These are phyloP conservation scores for Gastrolobium bilobum DNA, from an alignment of 306 rosid species.

Conservation along the genomic window DNA sequence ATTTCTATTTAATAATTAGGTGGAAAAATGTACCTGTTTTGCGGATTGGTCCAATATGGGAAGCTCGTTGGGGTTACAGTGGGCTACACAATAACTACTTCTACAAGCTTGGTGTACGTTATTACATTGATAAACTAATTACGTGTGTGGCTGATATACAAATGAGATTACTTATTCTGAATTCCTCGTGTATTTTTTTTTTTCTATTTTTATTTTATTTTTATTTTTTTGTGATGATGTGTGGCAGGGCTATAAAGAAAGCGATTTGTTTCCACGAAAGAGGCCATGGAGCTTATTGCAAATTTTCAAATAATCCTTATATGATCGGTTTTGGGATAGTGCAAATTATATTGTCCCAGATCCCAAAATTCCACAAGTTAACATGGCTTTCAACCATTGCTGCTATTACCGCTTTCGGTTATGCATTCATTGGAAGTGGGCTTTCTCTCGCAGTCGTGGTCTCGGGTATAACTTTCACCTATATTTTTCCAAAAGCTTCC, in stretches of 20 bases:
- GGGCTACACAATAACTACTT: slow-evolving; percentile 61
- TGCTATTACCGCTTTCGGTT: slow-evolving; percentile 73
- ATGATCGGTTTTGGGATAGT: slow-evolving; percentile 63
- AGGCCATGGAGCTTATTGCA: slow-evolving; percentile 64
- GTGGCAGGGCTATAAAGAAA: slow-evolving; percentile 69
- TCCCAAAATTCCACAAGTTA: slow-evolving; percentile 67
- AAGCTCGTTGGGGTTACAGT: slow-evolving; percentile 54
- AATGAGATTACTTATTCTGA: slow-evolving; percentile 1
- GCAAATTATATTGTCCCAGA: slow-evolving; percentile 68
- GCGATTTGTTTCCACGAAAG: slow-evolving; percentile 61
- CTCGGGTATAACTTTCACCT: slow-evolving; percentile 46
- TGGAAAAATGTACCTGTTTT: slow-evolving; percentile 51
- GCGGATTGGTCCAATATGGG: slow-evolving; percentile 56
- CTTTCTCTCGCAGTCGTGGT: slow-evolving; percentile 59
- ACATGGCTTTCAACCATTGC: slow-evolving; percentile 68
- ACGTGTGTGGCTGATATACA: neutral
- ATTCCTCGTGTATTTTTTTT: neutral
- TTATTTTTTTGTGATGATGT: neutral
- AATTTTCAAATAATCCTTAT: slow-evolving; percentile 71
- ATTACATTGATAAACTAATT: neutral
- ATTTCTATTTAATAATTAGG: slow-evolving; percentile 44
- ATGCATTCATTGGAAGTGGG: slow-evolving; percentile 65
- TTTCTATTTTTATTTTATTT: neutral
- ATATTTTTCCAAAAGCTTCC: neutral
- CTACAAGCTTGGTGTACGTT: slow-evolving; percentile 65